Evolutionary conservation across 163 green algal species (phyloP).

Genomic region (Scenedesmus sp.): DNA sequence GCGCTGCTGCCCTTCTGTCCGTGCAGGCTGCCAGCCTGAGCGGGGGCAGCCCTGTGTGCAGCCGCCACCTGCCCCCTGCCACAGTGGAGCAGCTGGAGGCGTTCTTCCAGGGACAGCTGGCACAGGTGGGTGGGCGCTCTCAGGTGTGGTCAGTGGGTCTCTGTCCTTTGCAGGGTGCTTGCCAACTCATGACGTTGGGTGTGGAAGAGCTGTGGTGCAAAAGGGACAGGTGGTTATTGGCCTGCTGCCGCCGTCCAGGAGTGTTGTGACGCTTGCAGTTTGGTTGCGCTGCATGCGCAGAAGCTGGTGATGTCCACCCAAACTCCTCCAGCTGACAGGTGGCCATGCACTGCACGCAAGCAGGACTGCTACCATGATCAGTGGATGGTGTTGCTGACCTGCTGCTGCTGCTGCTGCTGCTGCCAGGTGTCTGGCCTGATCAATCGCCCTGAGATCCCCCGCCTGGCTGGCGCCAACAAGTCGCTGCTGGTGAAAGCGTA

Average conservation of each 20-base stretch:
- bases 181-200: too few relatives aligned
- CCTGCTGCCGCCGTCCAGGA: too few relatives aligned
- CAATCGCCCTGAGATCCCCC: constrained; percentile 54
- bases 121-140: neutral
- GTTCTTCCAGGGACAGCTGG: constrained; percentile 41
- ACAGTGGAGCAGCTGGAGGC: constrained; percentile 50
- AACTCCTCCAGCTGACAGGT: too few relatives aligned
- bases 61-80: constrained; percentile 16
- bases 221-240: too few relatives aligned
- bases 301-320: too few relatives aligned
- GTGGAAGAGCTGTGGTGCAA: too few relatives aligned
- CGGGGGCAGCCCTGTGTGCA: constrained; percentile 37
- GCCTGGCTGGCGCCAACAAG: constrained; percentile 19
- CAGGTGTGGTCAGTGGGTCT: neutral
- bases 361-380: too few relatives aligned
- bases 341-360: too few relatives aligned
- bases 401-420: neutral
- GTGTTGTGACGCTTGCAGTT: too few relatives aligned
- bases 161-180: too few relatives aligned
- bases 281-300: too few relatives aligned
- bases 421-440: constrained; percentile 46
- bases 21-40: constrained; percentile 32
- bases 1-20: neutral
- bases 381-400: neutral
- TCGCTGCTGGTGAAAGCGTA: constrained; percentile 53